Evolutionary conservation across 78 protist species (phyloP).

Genomic region (Paulinella micropora): DNA sequence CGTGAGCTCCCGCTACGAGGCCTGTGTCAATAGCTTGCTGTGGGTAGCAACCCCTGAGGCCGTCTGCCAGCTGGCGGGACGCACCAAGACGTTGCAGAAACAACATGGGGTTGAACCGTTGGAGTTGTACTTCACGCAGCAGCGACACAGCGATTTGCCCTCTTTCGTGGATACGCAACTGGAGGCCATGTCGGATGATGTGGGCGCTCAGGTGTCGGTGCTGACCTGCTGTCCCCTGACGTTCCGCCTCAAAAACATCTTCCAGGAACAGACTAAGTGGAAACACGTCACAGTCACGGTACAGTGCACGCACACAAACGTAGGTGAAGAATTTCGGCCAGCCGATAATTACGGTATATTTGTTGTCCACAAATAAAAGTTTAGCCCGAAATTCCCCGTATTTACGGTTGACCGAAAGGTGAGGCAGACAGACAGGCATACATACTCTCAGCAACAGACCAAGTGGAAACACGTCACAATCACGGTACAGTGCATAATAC

Average conservation of each 20-base stretch:
- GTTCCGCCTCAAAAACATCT: neutral
- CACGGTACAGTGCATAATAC: too few species aligned
- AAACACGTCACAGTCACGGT: neutral
- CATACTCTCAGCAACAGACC: neutral
- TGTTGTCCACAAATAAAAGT: too few species aligned
- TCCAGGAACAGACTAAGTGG: neutral
- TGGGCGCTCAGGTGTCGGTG: neutral
- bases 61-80: neutral
- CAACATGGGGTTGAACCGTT: neutral
- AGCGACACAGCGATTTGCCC: neutral
- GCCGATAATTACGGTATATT: too few species aligned
- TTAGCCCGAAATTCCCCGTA: too few species aligned
- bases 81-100: neutral
- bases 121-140: neutral
- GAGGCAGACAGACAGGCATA: too few species aligned
- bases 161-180: neutral
- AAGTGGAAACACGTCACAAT: conserved; percentile 1
- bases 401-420: too few species aligned
- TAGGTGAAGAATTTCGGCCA: too few species aligned
- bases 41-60: conserved; percentile 3
- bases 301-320: too few species aligned
- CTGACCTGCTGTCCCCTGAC: conserved; percentile 1
- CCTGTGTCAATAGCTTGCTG: neutral
- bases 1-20: neutral
- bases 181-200: neutral